Evolutionary conservation across 2,329 filamentous ascomycete genomes (phyloP), one percentile per base, ranked within the genome.

Genomic region (Orbilia ellipsospora): DNA sequence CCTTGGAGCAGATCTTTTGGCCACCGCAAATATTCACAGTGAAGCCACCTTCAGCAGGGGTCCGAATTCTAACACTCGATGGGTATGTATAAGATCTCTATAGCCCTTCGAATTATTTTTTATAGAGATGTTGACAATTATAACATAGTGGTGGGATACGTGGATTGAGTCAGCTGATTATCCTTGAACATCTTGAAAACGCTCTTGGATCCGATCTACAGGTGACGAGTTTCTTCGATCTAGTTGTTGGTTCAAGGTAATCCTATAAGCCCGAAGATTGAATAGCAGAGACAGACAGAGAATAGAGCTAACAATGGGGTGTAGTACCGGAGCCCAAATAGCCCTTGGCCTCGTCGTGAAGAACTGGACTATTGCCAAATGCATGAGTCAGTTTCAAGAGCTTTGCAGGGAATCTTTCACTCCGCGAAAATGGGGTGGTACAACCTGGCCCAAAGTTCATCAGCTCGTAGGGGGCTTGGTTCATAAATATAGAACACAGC

Each of bases 151-250:
- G 78, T 42, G 60, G 78, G 23, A 76, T 78, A 2, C 79, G 79
- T 5, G 74, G 78, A 2, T 55, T 78, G 1, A 78, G 81, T 2
- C 80, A 83, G 36, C 78, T 79, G 28, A 77, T 78, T 0, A 59
- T 69, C 7, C 50, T 86, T 3, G 77, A 80, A 26, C 78, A 79
- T 3, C 82, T 86, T 8, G 82, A 86, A 74, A 79, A 79, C 20
- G 80, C 80, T 3, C 77, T 85, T 0, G 83, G 82, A 1, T 78
- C 80, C 7, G 79, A 80, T 4, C 75, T 86, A 1, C 81, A 82
- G 0, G 82, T 86, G 1, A 83, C 83, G 57, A 79, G 79, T 2
- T 86, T 86, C 78, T 85, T 86, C 69, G 85, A 86, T 68, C 81
- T 86, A 1, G 83, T 86, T 18, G 82, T 85, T 5, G 84, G 84